phyloP scores from a whole-genome alignment of 257 asterid genomes.

The Lycium barbarum region DNA sequence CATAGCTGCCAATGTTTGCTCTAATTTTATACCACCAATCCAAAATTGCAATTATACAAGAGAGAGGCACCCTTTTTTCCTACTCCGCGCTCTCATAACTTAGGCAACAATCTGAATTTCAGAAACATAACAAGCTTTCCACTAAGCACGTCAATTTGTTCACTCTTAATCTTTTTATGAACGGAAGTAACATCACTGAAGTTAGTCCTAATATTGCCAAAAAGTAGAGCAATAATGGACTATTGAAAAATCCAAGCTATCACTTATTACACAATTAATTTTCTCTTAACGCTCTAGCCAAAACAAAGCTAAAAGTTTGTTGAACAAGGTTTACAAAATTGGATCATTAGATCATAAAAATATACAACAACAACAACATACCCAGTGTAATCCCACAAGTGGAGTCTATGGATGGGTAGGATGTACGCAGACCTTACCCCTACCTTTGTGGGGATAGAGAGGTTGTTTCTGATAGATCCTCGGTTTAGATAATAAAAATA shows the following conservation, averaged over 20 bases:
- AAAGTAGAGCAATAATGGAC: background rate
- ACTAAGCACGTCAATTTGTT: slow-evolving; percentile 10
- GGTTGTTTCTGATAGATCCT: no score
- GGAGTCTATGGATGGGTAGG: no score
- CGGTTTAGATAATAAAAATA: background rate
- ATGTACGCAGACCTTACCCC: no score
- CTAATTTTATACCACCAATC: background rate
- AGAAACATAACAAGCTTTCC: slow-evolving; percentile 5
- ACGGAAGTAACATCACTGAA: background rate
- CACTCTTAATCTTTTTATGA: background rate
- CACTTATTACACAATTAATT: background rate
- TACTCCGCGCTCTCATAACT: background rate
- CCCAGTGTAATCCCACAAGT: no score
- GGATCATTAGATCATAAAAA: background rate
- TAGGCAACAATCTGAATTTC: slow-evolving; percentile 6
- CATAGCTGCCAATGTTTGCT: background rate
- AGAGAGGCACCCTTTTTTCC: background rate
- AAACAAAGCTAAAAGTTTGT: background rate
- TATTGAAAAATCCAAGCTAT: background rate
- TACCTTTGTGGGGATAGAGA: no score
- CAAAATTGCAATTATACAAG: background rate
- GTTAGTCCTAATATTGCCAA: background rate
- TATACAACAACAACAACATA: no score
- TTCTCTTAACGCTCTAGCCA: background rate
- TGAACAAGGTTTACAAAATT: background rate